phyloP scores from a whole-genome alignment of 2,329 filamentous ascomycete species.

The Teratosphaeria viscida region DNA sequence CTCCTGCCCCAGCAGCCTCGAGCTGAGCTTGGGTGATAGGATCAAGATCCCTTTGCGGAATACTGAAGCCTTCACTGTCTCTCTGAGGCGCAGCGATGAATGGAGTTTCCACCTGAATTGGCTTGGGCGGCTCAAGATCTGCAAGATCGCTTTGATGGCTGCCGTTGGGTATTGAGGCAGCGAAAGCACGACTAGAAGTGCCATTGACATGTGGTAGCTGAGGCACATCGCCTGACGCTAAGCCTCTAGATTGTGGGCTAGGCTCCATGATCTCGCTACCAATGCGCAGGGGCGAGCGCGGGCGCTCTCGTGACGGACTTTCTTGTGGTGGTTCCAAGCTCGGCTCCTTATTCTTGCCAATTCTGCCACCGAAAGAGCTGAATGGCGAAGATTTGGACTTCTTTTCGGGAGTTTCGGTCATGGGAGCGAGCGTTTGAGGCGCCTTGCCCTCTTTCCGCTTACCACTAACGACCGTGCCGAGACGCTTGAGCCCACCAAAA shows the following conservation, averaged over 20 bases:
- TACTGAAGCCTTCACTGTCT: slow-evolving; percentile 66
- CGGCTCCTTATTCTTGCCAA: slow-evolving; percentile 48
- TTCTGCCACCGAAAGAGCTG: slow-evolving; percentile 50
- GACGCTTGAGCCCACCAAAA: slow-evolving; percentile 43
- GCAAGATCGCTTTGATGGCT: slow-evolving; percentile 25
- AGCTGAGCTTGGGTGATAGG: slow-evolving; percentile 59
- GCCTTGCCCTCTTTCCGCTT: slow-evolving; percentile 48
- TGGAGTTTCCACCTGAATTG: slow-evolving; percentile 6
- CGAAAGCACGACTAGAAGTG: slow-evolving; percentile 6
- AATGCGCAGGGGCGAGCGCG: slow-evolving; percentile 20
- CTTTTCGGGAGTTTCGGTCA: slow-evolving; percentile 37
- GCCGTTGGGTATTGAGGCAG: slow-evolving; percentile 16
- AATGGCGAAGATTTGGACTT: slow-evolving; percentile 49
- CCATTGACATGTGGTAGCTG: slow-evolving; percentile 15
- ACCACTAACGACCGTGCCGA: slow-evolving; percentile 57
- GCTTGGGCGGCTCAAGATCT: slow-evolving; percentile 23
- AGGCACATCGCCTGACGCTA: slow-evolving; percentile 5
- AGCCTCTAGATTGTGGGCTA: slow-evolving; percentile 3
- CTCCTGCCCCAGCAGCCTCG: slow-evolving; percentile 43
- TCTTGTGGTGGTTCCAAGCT: slow-evolving; percentile 27
- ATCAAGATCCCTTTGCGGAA: slow-evolving; percentile 50
- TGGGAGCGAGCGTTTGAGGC: slow-evolving; percentile 18
- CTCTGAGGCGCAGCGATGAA: slow-evolving; percentile 34
- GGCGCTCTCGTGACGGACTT: slow-evolving; percentile 12
- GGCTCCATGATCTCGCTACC: slow-evolving; percentile 23